These are phyloP conservation scores for Vicia faba DNA, from an alignment of 306 rosid genomes.

Conservation along the genomic window DNA sequence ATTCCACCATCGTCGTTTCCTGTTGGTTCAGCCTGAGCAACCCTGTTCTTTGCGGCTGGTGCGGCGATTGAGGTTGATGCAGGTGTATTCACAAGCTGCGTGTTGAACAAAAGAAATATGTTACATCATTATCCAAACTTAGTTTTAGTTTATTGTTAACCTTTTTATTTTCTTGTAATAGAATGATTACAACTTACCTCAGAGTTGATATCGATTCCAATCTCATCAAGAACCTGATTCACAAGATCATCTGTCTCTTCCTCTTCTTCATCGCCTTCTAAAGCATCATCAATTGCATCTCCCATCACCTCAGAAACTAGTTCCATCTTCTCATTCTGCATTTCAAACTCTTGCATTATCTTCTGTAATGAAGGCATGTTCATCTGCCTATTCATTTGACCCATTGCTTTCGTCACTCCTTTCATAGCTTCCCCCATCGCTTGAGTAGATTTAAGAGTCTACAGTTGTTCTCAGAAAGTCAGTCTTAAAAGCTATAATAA, in stretches of 20 bases:
- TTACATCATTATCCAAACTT: neutral
- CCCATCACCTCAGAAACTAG: conserved; percentile 82
- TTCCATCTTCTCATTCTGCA: conserved; percentile 95
- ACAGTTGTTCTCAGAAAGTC: conserved; percentile 29
- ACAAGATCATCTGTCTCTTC: conserved; percentile 92
- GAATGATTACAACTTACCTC: conserved; percentile 52
- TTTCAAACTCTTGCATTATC: conserved; percentile 94
- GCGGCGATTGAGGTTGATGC: conserved; percentile 64
- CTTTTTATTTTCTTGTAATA: neutral
- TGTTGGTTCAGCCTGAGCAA: conserved; percentile 75
- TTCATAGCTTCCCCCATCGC: conserved; percentile 99
- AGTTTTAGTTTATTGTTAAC: neutral
- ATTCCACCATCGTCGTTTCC: conserved; percentile 71
- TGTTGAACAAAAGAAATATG: conserved; percentile 20
- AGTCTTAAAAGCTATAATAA: conserved; percentile 9
- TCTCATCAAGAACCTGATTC: conserved; percentile 94
- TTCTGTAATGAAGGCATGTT: conserved; percentile 91
- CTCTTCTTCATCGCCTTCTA: conserved; percentile 98
- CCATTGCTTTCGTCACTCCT: conserved; percentile 99
- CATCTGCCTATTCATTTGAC: conserved; percentile 97
- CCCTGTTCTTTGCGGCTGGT: conserved; percentile 61
- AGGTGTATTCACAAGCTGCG: conserved; percentile 78
- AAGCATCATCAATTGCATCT: conserved; percentile 94
- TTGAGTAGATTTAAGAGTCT: conserved; percentile 95
- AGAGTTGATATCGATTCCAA: conserved; percentile 75